These are phyloP conservation scores for Colletotrichum zoysiae DNA, from an alignment of 2,329 filamentous ascomycete genomes.

Conservation along the genomic window DNA sequence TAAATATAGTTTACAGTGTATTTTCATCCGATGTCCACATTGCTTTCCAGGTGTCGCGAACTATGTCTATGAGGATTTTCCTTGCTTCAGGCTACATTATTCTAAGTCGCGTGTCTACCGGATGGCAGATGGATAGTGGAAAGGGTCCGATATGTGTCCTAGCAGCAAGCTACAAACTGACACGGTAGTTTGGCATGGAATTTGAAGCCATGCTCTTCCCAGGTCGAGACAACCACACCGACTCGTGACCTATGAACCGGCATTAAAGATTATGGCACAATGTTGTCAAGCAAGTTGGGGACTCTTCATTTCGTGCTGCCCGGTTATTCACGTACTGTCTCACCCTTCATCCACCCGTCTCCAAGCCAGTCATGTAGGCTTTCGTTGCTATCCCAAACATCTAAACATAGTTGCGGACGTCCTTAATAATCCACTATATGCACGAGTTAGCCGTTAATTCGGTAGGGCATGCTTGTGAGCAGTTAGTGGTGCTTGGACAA, in stretches of 20 bases:
- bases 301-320: background rate
- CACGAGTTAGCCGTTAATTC: constrained; percentile 36
- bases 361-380: background rate
- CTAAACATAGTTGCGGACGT: constrained; percentile 59
- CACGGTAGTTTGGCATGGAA: background rate
- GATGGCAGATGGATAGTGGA: background rate
- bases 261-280: background rate
- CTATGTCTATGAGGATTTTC: background rate
- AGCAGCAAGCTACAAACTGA: background rate
- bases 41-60: background rate
- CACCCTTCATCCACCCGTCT: constrained; percentile 6
- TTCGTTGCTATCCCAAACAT: background rate
- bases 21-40: background rate
- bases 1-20: no score
- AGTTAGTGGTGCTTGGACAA: constrained; percentile 32
- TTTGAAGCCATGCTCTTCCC: background rate
- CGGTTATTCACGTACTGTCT: constrained; percentile 22
- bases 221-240: background rate
- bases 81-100: background rate
- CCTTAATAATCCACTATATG: constrained; percentile 73
- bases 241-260: background rate
- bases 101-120: background rate
- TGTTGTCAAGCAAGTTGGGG: background rate
- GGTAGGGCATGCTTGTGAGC: background rate
- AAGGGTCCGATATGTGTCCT: no score